Conservation (phyloP, 2,329 filamentous ascomycete species). For the Acrodontium crateriforme region DNA sequence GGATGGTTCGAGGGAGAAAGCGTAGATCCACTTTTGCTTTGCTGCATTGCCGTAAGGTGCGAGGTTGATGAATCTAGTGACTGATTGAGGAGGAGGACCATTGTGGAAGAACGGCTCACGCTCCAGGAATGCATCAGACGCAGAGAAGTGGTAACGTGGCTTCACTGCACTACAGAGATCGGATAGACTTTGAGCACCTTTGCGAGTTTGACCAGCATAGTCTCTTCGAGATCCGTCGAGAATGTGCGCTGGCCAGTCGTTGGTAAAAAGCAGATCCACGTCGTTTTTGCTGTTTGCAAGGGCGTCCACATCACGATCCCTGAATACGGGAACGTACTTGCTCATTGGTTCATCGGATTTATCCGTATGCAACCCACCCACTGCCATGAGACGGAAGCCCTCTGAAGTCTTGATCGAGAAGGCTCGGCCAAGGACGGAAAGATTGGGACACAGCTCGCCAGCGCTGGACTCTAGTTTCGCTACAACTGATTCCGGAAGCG, state of each 20-base stretch:
- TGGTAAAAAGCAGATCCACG: conserved; percentile 77
- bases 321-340: conserved; percentile 65
- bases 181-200: conserved; percentile 42
- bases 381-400: conserved; percentile 70
- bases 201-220: conserved; percentile 29
- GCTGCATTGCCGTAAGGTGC: conserved; percentile 60
- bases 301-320: conserved; percentile 50
- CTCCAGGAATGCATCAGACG: conserved; percentile 66
- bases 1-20: conserved; percentile 46
- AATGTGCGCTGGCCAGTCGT: conserved; percentile 68
- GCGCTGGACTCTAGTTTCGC: conserved; percentile 59
- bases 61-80: conserved; percentile 85
- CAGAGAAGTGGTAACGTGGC: conserved; percentile 82
- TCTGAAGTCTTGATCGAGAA: conserved; percentile 81
- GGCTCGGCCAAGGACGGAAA: conserved; percentile 79
- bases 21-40: conserved; percentile 73
- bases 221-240: conserved; percentile 22
- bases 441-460: conserved; percentile 68
- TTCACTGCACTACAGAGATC: conserved; percentile 67
- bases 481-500: conserved; percentile 57
- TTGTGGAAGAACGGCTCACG: conserved; percentile 79
- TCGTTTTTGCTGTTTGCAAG: conserved; percentile 48
- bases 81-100: conserved; percentile 28
- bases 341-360: conserved; percentile 27
- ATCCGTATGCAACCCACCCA: conserved; percentile 49